Base-by-base conservation (phyloP, 1,284 basidiomycete species). In the Polyporus tsugae region DNA sequence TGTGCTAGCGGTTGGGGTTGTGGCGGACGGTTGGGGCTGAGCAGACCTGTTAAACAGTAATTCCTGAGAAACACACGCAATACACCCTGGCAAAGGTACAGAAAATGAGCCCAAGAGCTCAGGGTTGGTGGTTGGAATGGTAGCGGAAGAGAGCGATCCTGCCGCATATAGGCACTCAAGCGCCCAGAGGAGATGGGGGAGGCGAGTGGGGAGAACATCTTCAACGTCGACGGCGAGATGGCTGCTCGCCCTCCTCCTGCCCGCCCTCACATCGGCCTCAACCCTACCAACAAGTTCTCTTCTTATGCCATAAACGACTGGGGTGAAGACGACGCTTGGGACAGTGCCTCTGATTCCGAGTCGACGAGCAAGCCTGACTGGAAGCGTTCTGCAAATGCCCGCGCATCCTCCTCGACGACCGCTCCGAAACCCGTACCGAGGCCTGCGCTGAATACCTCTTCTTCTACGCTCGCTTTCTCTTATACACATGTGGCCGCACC, bases 261-360 rank as follows among this genome's bases (percentile, higher is more conserved):
- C 55, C 86, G 92, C 65, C 92, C 93, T 58, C 92, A 94, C 79
- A 87, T 92, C 70, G 89, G 85, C 60, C 82, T 93, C 60, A 86
- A 87, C 70, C 82, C 89, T 5, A 84, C 87, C 17, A 74, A 80
- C 74, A 85, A 86, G 75, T 87, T 86, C 75, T 77, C 82, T 53
- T 74, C 80, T 68, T 81, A 84, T 70, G 75, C 78, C 13, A 75
- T 66, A 35, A 76, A 78, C 68, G 90, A 93, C 67, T 92, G 92
- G 91, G 91, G 82, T 13, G 92, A 94, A 78, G 95, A 96, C 73
- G 95, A 96, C 78, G 94, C 91, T 58, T 96, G 95, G 95, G 95
- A 96, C 82, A 93, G 91, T 74, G 86, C 86, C 65, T 95, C 94
- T 4, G 95, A 96, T 80, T 90, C 91, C 58, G 95, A 95, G 78